A percentile compares a stretch with the other conserved stretches of the same genome.
These are phyloP conservation scores for Hanseniaspora mollemarum DNA, from an alignment of 805 yeast genomes.

Conservation along the genomic window DNA sequence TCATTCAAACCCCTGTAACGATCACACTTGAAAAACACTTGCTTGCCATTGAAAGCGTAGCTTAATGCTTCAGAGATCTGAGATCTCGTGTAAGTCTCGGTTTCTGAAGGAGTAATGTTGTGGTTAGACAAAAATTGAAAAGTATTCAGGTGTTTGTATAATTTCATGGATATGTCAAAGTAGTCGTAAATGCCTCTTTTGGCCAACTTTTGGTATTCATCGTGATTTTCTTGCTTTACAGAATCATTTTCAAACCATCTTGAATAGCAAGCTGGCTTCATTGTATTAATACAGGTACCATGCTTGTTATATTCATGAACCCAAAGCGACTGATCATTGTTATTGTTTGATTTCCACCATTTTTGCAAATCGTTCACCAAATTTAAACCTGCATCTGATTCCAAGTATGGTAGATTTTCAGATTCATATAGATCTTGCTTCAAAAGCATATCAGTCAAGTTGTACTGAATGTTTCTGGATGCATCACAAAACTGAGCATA, in stretches of 20 bases:
- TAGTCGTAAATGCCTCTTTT: conserved; percentile 52
- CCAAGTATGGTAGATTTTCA: conserved; percentile 16
- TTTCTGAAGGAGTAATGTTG: conserved; percentile 58
- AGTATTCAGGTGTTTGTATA: conserved; percentile 54
- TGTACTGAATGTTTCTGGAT: conserved; percentile 40
- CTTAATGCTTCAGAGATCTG: conserved; percentile 45
- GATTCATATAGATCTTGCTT: conserved; percentile 18
- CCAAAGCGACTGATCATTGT: conserved; percentile 66
- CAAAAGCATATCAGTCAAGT: conserved; percentile 31
- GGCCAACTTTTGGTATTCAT: conserved; percentile 14
- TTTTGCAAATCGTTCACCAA: conserved; percentile 46
- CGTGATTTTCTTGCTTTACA: conserved; percentile 15
- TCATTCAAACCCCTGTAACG: conserved; percentile 35
- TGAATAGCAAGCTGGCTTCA: conserved; percentile 60
- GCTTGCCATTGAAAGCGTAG: conserved; percentile 38
- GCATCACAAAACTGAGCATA: conserved; percentile 69
- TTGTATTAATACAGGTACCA: conserved; percentile 80
- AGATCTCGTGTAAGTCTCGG: conserved; percentile 44
- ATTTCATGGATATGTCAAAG: conserved; percentile 46
- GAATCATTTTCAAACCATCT: conserved; percentile 23
- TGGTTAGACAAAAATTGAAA: conserved; percentile 51
- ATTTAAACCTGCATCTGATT: conserved; percentile 36
- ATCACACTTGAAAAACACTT: conserved; percentile 54
- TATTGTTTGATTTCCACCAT: conserved; percentile 65
- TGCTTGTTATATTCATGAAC: conserved; percentile 88